Evolutionary conservation across 352 stramenopile genomes (phyloP).

Genomic region (Pythium angustatum): DNA sequence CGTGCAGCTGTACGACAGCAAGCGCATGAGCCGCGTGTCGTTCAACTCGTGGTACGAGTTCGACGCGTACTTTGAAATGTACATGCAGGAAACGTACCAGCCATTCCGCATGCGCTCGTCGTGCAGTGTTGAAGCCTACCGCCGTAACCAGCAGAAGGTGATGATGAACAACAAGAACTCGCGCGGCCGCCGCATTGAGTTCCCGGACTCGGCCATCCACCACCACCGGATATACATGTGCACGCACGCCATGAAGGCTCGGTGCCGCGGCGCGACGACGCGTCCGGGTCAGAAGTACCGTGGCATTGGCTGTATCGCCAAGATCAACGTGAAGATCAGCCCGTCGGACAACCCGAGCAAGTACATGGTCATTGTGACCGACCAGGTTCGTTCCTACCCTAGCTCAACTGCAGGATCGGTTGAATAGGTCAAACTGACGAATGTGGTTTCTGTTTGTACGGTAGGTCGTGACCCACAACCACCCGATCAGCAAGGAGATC

Average conservation of each 20-base stretch:
- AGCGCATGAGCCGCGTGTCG: constrained; percentile 80
- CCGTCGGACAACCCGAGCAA: constrained; percentile 78
- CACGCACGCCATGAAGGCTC: constrained; percentile 85
- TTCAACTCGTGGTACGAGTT: constrained; percentile 90
- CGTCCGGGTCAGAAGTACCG: constrained; percentile 81
- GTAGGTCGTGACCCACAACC: constrained; percentile 84
- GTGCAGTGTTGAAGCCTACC: constrained; percentile 81
- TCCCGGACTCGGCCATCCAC: constrained; percentile 78
- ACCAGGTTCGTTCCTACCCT: constrained; percentile 49
- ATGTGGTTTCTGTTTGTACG: constrained; percentile 3
- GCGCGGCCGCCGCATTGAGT: constrained; percentile 73
- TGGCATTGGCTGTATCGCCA: constrained; percentile 81
- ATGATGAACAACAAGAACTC: constrained; percentile 90
- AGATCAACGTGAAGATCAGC: constrained; percentile 89
- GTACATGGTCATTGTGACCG: constrained; percentile 88
- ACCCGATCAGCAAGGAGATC: constrained; percentile 82
- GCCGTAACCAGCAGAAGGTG: constrained; percentile 84
- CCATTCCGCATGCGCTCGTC: constrained; percentile 85
- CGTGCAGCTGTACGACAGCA: constrained; percentile 73
- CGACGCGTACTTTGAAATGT: constrained; percentile 85
- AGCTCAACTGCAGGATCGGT: too few species aligned
- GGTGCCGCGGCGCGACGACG: constrained; percentile 73
- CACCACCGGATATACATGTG: constrained; percentile 91
- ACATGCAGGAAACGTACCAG: constrained; percentile 89
- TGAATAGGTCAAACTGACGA: too few species aligned